These are phyloP conservation scores for Pichia californica DNA, from an alignment of 805 yeast genomes.

Conservation along the genomic window DNA sequence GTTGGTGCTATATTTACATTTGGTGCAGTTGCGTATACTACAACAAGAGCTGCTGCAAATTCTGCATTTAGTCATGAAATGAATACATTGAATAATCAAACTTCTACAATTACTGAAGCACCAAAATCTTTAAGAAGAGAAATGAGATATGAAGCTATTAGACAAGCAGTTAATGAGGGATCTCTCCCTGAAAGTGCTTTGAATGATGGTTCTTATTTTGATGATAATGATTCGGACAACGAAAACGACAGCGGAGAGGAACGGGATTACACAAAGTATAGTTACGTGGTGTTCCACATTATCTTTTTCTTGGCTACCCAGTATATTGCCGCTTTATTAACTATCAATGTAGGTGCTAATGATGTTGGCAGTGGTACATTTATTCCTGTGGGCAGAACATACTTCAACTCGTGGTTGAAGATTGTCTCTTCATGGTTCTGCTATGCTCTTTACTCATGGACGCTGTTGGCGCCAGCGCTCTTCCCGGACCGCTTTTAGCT, in stretches of 20 bases:
- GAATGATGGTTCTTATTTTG: conserved; percentile 60
- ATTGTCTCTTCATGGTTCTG: conserved; percentile 91
- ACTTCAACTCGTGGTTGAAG: conserved; percentile 92
- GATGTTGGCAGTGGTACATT: conserved; percentile 84
- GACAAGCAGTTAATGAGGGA: conserved; percentile 95
- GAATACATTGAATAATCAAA: conserved; percentile 17
- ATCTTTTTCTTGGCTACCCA: conserved; percentile 94
- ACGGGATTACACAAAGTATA: conserved; percentile 61
- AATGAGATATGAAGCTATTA: conserved; percentile 79
- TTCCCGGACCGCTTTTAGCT: conserved; percentile 76
- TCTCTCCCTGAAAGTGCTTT: conserved; percentile 90
- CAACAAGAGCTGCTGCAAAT: conserved; percentile 91
- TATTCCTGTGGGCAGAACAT: conserved; percentile 94
- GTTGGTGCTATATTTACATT: conserved; percentile 92
- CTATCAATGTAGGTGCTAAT: conserved; percentile 75
- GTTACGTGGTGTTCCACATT: conserved; percentile 81
- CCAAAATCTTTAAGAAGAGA: conserved; percentile 44
- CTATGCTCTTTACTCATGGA: conserved; percentile 81
- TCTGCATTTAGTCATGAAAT: conserved; percentile 48
- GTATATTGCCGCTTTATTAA: conserved; percentile 88
- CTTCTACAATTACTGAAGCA: conserved; percentile 43
- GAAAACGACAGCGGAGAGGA: conserved; percentile 48
- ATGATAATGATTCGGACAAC: conserved; percentile 32
- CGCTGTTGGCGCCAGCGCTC: conserved; percentile 80
- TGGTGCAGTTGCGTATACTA: conserved; percentile 92